phyloP scores from a whole-genome alignment of 441 rosid genomes.

The Theobroma grandiflorum region DNA sequence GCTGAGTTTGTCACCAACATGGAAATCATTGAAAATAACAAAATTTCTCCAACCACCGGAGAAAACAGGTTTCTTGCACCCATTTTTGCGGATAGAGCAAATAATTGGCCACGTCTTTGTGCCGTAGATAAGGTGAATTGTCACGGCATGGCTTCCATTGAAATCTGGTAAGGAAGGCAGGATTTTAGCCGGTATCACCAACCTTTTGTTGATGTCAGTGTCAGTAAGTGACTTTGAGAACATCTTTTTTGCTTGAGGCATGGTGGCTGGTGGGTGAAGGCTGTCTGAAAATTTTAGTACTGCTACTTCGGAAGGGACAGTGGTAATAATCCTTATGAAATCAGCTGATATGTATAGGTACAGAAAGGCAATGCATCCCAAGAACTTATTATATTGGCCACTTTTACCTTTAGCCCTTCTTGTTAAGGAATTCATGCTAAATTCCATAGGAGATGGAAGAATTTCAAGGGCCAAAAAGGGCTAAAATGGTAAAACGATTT shows the following conservation, averaged over 20 bases:
- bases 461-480: too few relatives aligned
- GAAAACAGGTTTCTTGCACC: constrained; percentile 18
- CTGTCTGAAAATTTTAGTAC: not conserved
- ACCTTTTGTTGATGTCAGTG: not conserved
- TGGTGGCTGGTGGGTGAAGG: not conserved
- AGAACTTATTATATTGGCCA: too few relatives aligned
- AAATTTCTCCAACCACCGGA: constrained; percentile 7
- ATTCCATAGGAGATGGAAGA: too few relatives aligned
- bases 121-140: not conserved
- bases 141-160: not conserved
- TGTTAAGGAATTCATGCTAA: too few relatives aligned
- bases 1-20: not conserved
- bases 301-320: not conserved
- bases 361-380: too few relatives aligned
- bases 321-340: not conserved
- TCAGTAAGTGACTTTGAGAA: constrained; percentile 11
- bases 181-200: not conserved
- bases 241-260: not conserved
- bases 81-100: constrained; percentile 4
- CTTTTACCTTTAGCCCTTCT: too few relatives aligned
- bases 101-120: not conserved
- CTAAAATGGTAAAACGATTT: too few relatives aligned
- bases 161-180: constrained; percentile 1
- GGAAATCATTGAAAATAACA: not conserved
- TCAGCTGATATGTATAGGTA: too few relatives aligned